Evolutionary conservation across 352 stramenopile genomes (phyloP), one percentile per base, ranked within the genome.

Genomic region (Aphanomyces stellatus): DNA sequence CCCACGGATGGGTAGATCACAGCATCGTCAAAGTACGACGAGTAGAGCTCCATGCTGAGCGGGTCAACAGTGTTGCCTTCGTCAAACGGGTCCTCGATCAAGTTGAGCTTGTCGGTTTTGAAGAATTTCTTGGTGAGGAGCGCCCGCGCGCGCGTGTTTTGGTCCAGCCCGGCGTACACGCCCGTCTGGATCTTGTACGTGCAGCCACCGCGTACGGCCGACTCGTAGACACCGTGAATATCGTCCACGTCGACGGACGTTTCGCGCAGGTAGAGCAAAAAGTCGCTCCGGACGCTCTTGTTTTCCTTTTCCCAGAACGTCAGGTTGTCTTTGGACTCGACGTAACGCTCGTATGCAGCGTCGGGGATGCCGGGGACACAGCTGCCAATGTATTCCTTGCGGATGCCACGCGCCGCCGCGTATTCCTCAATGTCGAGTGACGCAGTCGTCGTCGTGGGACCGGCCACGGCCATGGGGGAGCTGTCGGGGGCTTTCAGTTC

Each of bases 101-200:
- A 41, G 4, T 59, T 37, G 33, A 49, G 60, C 49, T 57, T 67
- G 15, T 67, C 60, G 24, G 48, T 67, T 22, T 67, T 67, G 49
- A 67, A 57, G 15, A 95, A 75, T 53, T 88, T 88, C 34, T 93
- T 93, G 0, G 80, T 80, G 6, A 93, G 81, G 11, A 95, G 74
- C 40, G 89, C 79, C 2, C 84, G 86, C 17, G 81, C 84, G 41
- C 91, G 93, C 17, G 91, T 78, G 46, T 78, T 78, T 62, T 92
- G 86, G n/a, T 95, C 86, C 4, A 95, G 73, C 5, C 86, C 86
- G 2, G 82, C 68, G 43, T 93, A 95, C 11, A 81, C 74, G 1
- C 86, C 86, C 42, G 70, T 62, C 71, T 91, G 82, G 8, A 95
- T 74, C 60, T 90, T 93, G 65, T 90, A 93, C 5, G 86, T 93